Conservation (phyloP, 148 eudicot genomes). For the Arctostaphylos glauca region DNA sequence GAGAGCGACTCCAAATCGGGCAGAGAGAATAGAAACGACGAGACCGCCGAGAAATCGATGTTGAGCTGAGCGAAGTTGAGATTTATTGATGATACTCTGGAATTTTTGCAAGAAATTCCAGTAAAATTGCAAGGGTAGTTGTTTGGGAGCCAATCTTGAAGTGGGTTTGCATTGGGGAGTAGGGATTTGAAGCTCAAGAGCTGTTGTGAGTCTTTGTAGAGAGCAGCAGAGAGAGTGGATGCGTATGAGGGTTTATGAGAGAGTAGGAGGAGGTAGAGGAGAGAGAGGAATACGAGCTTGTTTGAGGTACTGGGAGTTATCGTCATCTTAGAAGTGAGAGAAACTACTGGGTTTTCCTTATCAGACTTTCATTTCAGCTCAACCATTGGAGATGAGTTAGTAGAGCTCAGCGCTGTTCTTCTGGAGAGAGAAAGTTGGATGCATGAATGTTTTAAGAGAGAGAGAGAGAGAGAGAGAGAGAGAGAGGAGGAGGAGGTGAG, state of each 20-base stretch:
- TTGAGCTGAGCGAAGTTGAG: constrained; percentile 39
- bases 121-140: constrained; percentile 55
- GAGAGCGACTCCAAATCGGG: constrained; percentile 37
- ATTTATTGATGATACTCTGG: constrained; percentile 51
- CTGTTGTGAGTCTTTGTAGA: constrained; percentile 38
- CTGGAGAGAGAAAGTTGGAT: neutral
- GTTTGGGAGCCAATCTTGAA: constrained; percentile 46
- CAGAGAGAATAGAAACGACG: constrained; percentile 40
- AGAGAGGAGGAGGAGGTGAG: constrained; percentile 17
- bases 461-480: neutral
- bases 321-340: constrained; percentile 21
- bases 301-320: neutral
- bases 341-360: neutral
- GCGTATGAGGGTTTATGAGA: constrained; percentile 20
- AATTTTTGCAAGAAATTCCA: constrained; percentile 60
- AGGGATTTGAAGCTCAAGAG: constrained; percentile 68
- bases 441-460: neutral
- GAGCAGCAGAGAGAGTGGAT: constrained; percentile 18
- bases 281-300: neutral
- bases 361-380: constrained; percentile 22
- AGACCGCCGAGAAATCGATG: constrained; percentile 34
- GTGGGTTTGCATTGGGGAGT: constrained; percentile 41
- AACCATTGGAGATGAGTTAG: constrained; percentile 25
- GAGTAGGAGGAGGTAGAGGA: constrained; percentile 14
- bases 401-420: too few relatives aligned